Evolutionary conservation across 768 basidiomycete species (phyloP), one percentile per base, ranked within the genome.

Genomic region (Suillus variegatus): DNA sequence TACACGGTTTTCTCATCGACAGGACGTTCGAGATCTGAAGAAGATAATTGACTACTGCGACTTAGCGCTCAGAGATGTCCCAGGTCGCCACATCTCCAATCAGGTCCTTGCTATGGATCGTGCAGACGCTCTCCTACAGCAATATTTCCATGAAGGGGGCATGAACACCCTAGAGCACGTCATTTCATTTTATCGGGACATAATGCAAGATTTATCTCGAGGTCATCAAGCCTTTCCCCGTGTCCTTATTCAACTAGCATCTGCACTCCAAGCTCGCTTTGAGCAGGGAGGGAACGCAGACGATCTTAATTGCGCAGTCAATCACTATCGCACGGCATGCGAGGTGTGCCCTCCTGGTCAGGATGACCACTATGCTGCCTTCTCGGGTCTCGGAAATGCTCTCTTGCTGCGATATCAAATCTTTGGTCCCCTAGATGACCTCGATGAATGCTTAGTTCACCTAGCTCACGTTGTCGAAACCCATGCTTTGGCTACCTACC

Each of bases 231-330:
- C 66, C 16, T 54, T 65, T n/a, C 28, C 67, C 3, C 28, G n/a
- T 13, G 62, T 25, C 16, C 67, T 65, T 16, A n/a, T 68, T 16
- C 55, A 67, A 2, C 25, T 74, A 18, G 74, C 65, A 22, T 61
- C 38, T 8, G 74, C 74, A n/a, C 67, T 74, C 25, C 41, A 60
- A 22, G 44, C 61, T 6, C 70, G 72, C 25, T 74, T 72, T 63
- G 10, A 64, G 36, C 8, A 58, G 4, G 41, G 4, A 8, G 12
- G 51, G 1, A 63, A 64, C 36, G 20, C 1, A 3, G 52, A 66
- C 8, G 75, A 76, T 54, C 32, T 76, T 12, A 64, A 77, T 0
- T 75, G 70, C 28, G 69, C 75, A 25, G 70, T 76, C n/a, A 47
- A 32, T 5, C 12, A 58, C 18, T 66, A 49, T 66, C 68, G 67